phyloP scores from a whole-genome alignment of 148 eudicot genomes.

The Camellia lanceoleosa region DNA sequence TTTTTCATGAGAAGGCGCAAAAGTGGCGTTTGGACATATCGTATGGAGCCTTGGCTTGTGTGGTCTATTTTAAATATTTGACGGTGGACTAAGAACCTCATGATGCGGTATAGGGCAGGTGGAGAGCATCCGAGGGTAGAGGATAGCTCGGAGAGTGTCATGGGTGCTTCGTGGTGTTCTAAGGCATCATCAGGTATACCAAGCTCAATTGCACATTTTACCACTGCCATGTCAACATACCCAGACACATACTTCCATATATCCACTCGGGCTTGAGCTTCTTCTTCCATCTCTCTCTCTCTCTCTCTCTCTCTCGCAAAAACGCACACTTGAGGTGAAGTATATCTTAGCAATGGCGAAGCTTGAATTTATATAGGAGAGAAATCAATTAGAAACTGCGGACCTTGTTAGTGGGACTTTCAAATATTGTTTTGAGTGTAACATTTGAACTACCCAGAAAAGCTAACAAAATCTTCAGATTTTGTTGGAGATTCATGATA shows the following conservation, averaged over 20 bases:
- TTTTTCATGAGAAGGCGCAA: slow-evolving; percentile 37
- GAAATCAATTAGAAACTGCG: too few species aligned
- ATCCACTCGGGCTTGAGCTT: slow-evolving; percentile 33
- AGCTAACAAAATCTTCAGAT: too few species aligned
- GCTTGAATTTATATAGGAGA: too few species aligned
- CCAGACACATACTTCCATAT: slow-evolving; percentile 59
- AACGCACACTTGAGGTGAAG: background rate
- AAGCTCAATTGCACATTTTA: slow-evolving; percentile 67
- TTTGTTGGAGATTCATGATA: too few species aligned
- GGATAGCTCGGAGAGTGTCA: slow-evolving; percentile 42
- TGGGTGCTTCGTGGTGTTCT: slow-evolving; percentile 41
- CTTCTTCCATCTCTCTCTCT: background rate
- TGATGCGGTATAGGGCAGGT: slow-evolving; percentile 36
- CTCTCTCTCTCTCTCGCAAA: background rate
- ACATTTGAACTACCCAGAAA: too few species aligned
- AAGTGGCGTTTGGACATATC: slow-evolving; percentile 45
- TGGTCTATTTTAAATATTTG: slow-evolving; percentile 30
- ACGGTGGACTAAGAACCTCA: slow-evolving; percentile 49
- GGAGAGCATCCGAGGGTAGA: slow-evolving; percentile 43
- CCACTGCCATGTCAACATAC: slow-evolving; percentile 50
- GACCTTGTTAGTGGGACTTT: too few species aligned
- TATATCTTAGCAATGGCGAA: too few species aligned
- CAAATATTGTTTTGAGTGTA: too few species aligned
- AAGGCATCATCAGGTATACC: slow-evolving; percentile 48
- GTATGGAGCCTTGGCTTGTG: slow-evolving; percentile 14